A percentile compares a stretch with the other conserved stretches of the same genome.
These are phyloP conservation scores for Fusarium sp. DNA, from an alignment of 2,329 filamentous ascomycete genomes.

Conservation along the genomic window DNA sequence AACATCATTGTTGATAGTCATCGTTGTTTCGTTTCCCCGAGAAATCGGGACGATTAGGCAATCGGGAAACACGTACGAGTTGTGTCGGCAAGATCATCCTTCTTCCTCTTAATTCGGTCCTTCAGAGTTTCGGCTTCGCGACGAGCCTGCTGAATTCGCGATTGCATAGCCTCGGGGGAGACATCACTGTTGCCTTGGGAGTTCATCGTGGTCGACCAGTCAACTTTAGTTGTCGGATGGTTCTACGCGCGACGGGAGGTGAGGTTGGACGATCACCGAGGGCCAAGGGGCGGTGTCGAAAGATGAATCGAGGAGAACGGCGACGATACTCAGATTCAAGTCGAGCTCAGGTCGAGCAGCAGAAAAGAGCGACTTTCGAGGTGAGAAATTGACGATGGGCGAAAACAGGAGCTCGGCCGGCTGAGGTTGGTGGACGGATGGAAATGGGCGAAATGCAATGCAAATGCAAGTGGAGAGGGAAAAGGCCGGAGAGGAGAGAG, in stretches of 20 bases:
- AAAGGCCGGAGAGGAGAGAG: slow-evolving; percentile 42
- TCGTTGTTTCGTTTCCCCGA: not conserved
- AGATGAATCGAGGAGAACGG: slow-evolving; percentile 12
- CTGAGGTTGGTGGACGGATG: slow-evolving; percentile 41
- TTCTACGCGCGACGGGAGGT: slow-evolving; percentile 19
- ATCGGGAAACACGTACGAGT: slow-evolving; percentile 75
- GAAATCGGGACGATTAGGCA: not conserved
- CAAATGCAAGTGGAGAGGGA: slow-evolving; percentile 48
- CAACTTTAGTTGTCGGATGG: slow-evolving; percentile 7
- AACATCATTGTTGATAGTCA: not conserved
- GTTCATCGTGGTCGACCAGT: slow-evolving; percentile 59
- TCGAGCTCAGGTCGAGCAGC: slow-evolving; percentile 37
- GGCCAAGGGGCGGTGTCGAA: slow-evolving; percentile 30
- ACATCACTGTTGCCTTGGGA: slow-evolving; percentile 68
- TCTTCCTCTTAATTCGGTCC: slow-evolving; percentile 99
- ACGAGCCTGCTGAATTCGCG: slow-evolving; percentile 89
- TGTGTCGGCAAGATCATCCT: slow-evolving; percentile 98
- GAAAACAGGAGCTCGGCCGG: slow-evolving; percentile 39
- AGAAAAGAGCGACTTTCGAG: slow-evolving; percentile 36
- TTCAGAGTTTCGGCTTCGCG: slow-evolving; percentile 98
- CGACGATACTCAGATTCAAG: slow-evolving; percentile 35
- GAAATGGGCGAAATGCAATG: slow-evolving; percentile 43
- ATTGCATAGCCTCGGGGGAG: slow-evolving; percentile 85
- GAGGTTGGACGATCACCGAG: slow-evolving; percentile 23
- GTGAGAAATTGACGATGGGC: slow-evolving; percentile 31